phyloP scores from a whole-genome alignment of 148 eudicot genomes.

The Mesembryanthemum crystallinum region DNA sequence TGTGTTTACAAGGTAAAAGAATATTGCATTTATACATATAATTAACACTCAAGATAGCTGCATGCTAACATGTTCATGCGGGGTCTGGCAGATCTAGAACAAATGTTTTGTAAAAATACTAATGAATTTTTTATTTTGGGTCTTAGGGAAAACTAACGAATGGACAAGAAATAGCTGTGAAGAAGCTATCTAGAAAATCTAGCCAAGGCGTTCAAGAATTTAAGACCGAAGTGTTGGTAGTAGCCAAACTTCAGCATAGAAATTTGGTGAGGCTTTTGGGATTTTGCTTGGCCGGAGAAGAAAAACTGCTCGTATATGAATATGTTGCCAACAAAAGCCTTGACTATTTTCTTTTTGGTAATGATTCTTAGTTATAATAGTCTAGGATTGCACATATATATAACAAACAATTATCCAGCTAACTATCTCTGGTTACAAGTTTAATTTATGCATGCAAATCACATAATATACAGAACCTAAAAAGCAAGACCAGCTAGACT shows the following conservation, averaged over 20 bases:
- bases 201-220: constrained; percentile 21
- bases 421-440: background rate
- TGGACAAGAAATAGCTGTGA: constrained; percentile 27
- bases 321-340: constrained; percentile 33
- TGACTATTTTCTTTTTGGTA: constrained; percentile 28
- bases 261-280: constrained; percentile 26
- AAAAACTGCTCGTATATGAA: constrained; percentile 34
- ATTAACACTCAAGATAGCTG: no score
- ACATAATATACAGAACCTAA: background rate
- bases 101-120: no score
- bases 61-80: no score
- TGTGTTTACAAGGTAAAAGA: no score
- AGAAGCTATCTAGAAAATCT: constrained; percentile 24
- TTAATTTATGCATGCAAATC: background rate
- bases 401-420: background rate
- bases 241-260: constrained; percentile 28
- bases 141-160: constrained; percentile 11
- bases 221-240: constrained; percentile 28
- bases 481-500: background rate
- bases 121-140: background rate
- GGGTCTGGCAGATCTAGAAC: no score
- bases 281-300: constrained; percentile 20
- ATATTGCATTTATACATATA: no score
- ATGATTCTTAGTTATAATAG: background rate
- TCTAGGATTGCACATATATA: background rate